Evolutionary conservation across 2,329 filamentous ascomycete genomes (phyloP), one percentile per base, ranked within the genome.

Genomic region (Apiospora hydei): DNA sequence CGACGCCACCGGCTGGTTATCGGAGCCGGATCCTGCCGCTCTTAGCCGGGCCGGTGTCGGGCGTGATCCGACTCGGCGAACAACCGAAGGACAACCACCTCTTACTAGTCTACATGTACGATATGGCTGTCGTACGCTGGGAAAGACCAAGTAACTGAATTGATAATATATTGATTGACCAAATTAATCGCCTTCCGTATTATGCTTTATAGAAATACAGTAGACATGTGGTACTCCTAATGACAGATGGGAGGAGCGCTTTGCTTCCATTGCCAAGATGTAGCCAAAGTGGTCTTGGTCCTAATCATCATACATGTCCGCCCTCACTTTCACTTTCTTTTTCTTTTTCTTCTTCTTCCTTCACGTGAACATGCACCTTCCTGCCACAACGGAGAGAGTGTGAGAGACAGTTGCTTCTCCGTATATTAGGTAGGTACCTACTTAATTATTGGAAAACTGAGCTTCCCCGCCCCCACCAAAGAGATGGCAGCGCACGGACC

Each of bases 1-100:
- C 57, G 57, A 64, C 34, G 57, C 57, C 57, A 64, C 57, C 57
- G 57, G 57, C 30, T 41, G 30, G 57, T 41, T 64, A 64, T 64
- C 57, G 57, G 57, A 64, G 57, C 57, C 57, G 57, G 57, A 41
- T 64, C 57, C 34, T 41, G 30, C 57, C 57, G 57, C 57, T 64
- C 34, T 14, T 41, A 64, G 34, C 57, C 57, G 57, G 57, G 30
- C 57, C 57, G 57, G 57, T 41, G 30, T 64, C 57, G 57, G 57
- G 57, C n/a, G 57, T 64, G 57, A 41, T 41, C 57, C 57, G 57
- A 64, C 34, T 3, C 30, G 34, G 57, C 30, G 34, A 41, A 7
- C 57, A 38, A 38, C 3, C 3, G 8, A 24, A 14, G 16, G 18
- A 41, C 18, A 41, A 64, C 21, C 30, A 6, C 30, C 18, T 38